Percentiles rank a stretch among this genome's conserved stretches.
Evolutionary conservation across 2,329 filamentous ascomycete genomes (phyloP).

Genomic region (Aspergillus brunneoviolaceus): DNA sequence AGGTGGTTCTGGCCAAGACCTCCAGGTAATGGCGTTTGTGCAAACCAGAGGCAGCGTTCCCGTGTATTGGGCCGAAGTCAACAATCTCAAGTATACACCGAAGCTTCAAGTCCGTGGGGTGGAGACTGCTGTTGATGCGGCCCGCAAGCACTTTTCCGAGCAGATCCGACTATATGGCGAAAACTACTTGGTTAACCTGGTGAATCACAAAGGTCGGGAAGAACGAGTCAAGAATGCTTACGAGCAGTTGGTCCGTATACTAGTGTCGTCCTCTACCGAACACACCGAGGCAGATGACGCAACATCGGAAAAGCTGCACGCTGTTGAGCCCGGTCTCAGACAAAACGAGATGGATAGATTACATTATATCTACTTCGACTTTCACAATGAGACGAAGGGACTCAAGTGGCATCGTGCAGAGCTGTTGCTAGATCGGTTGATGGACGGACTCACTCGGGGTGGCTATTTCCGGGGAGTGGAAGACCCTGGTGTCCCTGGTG

Average conservation of each 20-base stretch:
- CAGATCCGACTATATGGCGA: slow-evolving; percentile 93
- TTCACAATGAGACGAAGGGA: slow-evolving; percentile 95
- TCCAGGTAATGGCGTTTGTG: slow-evolving; percentile 89
- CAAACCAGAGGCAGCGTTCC: slow-evolving; percentile 96
- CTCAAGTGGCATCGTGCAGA: slow-evolving; percentile 90
- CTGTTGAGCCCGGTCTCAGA: slow-evolving; percentile 64
- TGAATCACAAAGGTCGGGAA: slow-evolving; percentile 94
- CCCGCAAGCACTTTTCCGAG: slow-evolving; percentile 85
- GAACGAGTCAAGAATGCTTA: slow-evolving; percentile 87
- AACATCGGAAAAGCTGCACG: slow-evolving; percentile 77
- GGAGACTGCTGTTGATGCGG: slow-evolving; percentile 75
- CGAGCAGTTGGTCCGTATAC: slow-evolving; percentile 78
- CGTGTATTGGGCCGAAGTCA: slow-evolving; percentile 94
- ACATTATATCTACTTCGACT: slow-evolving; percentile 98
- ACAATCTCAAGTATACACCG: slow-evolving; percentile 86
- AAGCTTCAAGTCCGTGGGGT: slow-evolving; percentile 84
- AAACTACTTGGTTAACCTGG: slow-evolving; percentile 94
- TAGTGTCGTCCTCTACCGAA: slow-evolving; percentile 70
- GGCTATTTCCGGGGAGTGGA: slow-evolving; percentile 93
- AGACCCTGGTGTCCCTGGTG: slow-evolving; percentile 68
- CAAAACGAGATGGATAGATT: slow-evolving; percentile 73
- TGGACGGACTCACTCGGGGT: slow-evolving; percentile 72
- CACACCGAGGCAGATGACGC: slow-evolving; percentile 62
- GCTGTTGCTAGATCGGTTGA: slow-evolving; percentile 78
- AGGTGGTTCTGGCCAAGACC: slow-evolving; percentile 65